Evolutionary conservation across 352 stramenopile species (phyloP).

Genomic region (Pythium vanterpoolii): DNA sequence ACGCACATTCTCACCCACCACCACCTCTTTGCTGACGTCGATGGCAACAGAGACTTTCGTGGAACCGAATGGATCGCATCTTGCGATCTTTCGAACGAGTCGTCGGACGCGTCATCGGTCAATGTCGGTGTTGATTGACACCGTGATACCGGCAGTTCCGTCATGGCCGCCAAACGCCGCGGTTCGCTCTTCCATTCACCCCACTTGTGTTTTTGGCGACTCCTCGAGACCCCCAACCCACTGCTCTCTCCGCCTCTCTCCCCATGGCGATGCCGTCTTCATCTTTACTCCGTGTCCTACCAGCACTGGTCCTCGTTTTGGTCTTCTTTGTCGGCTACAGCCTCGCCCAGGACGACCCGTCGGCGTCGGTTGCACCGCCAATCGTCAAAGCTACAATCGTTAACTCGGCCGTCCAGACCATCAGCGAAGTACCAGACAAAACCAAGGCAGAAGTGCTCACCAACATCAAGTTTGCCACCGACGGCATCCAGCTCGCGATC

Average conservation of each 20-base stretch:
- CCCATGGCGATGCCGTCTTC: background rate
- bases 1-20: too few relatives aligned
- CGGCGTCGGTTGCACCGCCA: background rate
- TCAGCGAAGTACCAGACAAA: slow-evolving; percentile 15
- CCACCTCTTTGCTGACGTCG: too few relatives aligned
- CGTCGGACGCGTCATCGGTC: background rate
- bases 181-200: background rate
- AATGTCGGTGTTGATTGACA: too few relatives aligned
- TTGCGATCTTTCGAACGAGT: slow-evolving; percentile 1
- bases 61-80: background rate
- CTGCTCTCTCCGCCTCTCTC: background rate
- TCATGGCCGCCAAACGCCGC: background rate
- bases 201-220: slow-evolving; percentile 3
- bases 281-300: background rate
- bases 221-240: background rate
- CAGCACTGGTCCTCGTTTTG: background rate
- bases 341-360: background rate
- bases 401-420: slow-evolving; percentile 25
- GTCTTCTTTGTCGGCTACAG: background rate
- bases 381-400: background rate
- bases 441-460: slow-evolving; percentile 16
- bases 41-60: too few relatives aligned
- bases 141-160: background rate
- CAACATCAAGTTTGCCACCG: slow-evolving; percentile 38
- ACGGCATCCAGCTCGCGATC: slow-evolving; percentile 43